Conservation (phyloP, 2,329 filamentous ascomycete genomes). For the Exophiala viscosa region DNA sequence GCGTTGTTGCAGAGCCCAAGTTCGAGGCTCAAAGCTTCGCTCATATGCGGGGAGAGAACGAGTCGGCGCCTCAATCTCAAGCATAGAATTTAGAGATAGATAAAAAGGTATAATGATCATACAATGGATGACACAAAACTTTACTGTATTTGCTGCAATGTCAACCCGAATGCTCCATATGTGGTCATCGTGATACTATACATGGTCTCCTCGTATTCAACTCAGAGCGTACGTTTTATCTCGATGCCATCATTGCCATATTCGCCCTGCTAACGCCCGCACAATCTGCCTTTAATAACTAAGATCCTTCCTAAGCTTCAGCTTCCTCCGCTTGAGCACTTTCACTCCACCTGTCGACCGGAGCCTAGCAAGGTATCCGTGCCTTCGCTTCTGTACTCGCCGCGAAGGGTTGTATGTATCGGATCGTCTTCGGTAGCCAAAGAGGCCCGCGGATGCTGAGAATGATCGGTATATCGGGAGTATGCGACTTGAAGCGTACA, state of each 20-base stretch:
- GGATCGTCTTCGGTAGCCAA: slow-evolving; percentile 42
- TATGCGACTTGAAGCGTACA: background rate
- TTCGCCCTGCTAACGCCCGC: too few relatives aligned
- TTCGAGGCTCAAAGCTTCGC: slow-evolving; percentile 27
- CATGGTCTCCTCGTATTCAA: background rate
- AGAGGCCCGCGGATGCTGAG: slow-evolving; percentile 43
- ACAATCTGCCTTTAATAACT: slow-evolving; percentile 42
- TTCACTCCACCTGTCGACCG: slow-evolving; percentile 52
- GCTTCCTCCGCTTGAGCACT: slow-evolving; percentile 51
- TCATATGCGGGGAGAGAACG: slow-evolving; percentile 14
- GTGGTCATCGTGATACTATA: too few relatives aligned
- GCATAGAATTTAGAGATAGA: slow-evolving; percentile 9
- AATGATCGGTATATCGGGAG: slow-evolving; percentile 33
- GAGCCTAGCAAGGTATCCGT: slow-evolving; percentile 56
- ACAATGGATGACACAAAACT: background rate
- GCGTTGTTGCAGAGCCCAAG: slow-evolving; percentile 26
- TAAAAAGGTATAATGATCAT: background rate
- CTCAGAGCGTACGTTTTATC: background rate
- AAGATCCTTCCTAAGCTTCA: slow-evolving; percentile 52
- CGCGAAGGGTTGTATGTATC: slow-evolving; percentile 59
- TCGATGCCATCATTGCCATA: background rate
- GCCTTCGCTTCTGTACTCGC: slow-evolving; percentile 57
- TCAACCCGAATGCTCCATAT: too few relatives aligned
- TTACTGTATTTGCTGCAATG: too few relatives aligned
- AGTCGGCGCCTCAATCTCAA: slow-evolving; percentile 1